Conservation (phyloP, 805 yeast genomes). For the Myxozyma lipomycoides region DNA sequence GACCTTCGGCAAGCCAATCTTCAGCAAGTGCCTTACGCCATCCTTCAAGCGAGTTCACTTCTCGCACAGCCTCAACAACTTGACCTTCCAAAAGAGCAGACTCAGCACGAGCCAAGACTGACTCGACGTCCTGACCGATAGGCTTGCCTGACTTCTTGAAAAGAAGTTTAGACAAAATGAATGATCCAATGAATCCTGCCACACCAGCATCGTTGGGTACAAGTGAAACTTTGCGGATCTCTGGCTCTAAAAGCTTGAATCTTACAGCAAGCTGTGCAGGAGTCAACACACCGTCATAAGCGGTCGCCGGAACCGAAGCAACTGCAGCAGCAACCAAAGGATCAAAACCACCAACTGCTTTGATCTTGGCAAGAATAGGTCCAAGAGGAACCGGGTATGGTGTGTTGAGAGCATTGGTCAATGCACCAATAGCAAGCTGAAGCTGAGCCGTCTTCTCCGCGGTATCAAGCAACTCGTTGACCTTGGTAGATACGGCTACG, state of each 20-base stretch:
- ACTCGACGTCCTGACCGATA: slow-evolving; percentile 78
- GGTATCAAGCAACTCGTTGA: slow-evolving; percentile 40
- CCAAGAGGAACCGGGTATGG: slow-evolving; percentile 41
- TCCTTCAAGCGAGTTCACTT: slow-evolving; percentile 82
- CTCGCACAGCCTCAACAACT: slow-evolving; percentile 86
- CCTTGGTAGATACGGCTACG: slow-evolving; percentile 41
- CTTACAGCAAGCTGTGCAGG: slow-evolving; percentile 73
- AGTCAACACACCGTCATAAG: slow-evolving; percentile 60
- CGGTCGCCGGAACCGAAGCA: slow-evolving; percentile 45
- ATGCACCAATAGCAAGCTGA: slow-evolving; percentile 45
- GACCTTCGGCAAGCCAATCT: slow-evolving; percentile 87
- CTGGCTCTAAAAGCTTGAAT: slow-evolving; percentile 77
- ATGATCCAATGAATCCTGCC: slow-evolving; percentile 82
- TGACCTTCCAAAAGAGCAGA: slow-evolving; percentile 69
- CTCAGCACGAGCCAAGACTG: slow-evolving; percentile 81
- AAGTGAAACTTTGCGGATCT: slow-evolving; percentile 80
- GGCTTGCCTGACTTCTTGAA: slow-evolving; percentile 77
- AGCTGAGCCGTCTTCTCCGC: slow-evolving; percentile 42
- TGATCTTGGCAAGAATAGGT: slow-evolving; percentile 35
- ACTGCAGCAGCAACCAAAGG: slow-evolving; percentile 51
- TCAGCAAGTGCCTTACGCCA: slow-evolving; percentile 87
- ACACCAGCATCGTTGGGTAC: slow-evolving; percentile 95
- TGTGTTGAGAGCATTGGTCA: slow-evolving; percentile 43
- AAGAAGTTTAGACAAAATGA: slow-evolving; percentile 68
- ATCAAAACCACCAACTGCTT: slow-evolving; percentile 44